These are phyloP conservation scores for Dryas integrifolia DNA, from an alignment of 331 rosid species.

Conservation along the genomic window DNA sequence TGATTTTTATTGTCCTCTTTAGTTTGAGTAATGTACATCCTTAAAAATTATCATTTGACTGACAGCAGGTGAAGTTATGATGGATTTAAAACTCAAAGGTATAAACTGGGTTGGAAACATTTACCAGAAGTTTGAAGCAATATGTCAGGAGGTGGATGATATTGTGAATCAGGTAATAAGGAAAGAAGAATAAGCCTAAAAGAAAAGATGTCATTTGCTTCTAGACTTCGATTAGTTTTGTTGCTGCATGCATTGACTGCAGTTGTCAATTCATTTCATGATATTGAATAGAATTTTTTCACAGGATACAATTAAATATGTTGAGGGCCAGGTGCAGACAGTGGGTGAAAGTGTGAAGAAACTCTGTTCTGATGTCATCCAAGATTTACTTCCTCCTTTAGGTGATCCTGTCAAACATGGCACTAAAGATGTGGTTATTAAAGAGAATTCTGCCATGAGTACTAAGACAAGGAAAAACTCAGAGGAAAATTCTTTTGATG, in stretches of 20 bases:
- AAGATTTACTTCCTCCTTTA: constrained; percentile 50
- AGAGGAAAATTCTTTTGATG: constrained; percentile 32
- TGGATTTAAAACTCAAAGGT: constrained; percentile 56
- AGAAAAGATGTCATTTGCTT: not conserved
- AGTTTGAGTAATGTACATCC: not conserved
- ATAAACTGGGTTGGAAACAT: constrained; percentile 69
- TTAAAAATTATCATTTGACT: constrained; percentile 2
- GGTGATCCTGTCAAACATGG: constrained; percentile 36
- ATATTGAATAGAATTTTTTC: constrained; percentile 18
- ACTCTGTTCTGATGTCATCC: constrained; percentile 62
- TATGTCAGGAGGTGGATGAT: constrained; percentile 74
- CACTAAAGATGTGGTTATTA: constrained; percentile 30
- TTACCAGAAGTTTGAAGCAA: constrained; percentile 79
- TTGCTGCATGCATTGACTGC: constrained; percentile 6
- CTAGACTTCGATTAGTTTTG: not conserved
- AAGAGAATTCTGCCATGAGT: constrained; percentile 20
- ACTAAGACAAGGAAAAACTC: constrained; percentile 20
- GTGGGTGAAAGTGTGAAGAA: constrained; percentile 69
- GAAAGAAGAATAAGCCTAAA: not conserved
- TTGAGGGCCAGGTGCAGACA: constrained; percentile 61
- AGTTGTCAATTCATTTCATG: constrained; percentile 9
- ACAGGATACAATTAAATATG: constrained; percentile 72
- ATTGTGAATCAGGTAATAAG: constrained; percentile 58
- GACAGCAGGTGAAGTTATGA: constrained; percentile 30
- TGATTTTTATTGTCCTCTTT: not conserved